A percentile compares a stretch with the other conserved stretches of the same genome.
Evolutionary conservation across 2,329 filamentous ascomycete genomes (phyloP).

Genomic region (Scytalidium sp.): DNA sequence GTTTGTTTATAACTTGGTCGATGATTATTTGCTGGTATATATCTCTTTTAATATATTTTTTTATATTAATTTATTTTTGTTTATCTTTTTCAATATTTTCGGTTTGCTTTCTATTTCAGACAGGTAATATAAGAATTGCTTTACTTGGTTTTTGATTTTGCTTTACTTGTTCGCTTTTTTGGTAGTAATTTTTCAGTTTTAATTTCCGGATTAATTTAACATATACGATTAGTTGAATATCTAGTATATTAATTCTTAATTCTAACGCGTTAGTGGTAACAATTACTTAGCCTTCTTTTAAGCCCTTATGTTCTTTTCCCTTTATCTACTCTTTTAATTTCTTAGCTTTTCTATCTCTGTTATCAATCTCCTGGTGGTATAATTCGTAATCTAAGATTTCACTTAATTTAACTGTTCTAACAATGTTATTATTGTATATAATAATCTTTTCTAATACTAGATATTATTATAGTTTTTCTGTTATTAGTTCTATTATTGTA

Average conservation of each 20-base stretch:
- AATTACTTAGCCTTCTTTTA: not conserved
- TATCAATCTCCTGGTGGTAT: not conserved
- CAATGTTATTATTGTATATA: not conserved
- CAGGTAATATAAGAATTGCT: too few relatives aligned
- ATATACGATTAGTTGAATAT: not conserved
- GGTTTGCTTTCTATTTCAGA: too few relatives aligned
- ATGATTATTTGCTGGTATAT: too few relatives aligned
- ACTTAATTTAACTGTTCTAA: not conserved
- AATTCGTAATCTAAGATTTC: not conserved
- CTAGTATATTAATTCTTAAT: not conserved
- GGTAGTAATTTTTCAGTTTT: too few relatives aligned
- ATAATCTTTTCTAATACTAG: not conserved
- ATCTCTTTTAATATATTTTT: too few relatives aligned
- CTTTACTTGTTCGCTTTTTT: too few relatives aligned
- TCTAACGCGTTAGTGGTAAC: not conserved
- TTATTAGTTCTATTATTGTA: not conserved
- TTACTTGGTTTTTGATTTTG: too few relatives aligned
- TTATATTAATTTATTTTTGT: too few relatives aligned
- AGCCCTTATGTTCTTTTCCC: not conserved
- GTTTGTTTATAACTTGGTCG: too few relatives aligned
- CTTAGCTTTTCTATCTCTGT: not conserved
- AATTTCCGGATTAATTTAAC: too few relatives aligned
- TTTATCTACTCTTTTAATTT: not conserved
- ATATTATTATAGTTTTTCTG: not conserved
- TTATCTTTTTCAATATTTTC: too few relatives aligned